A percentile compares a stretch with the other conserved stretches of the same genome.
Evolutionary conservation across 139 green algal species (phyloP).

Genomic region (Zygnema circumcarinatum): DNA sequence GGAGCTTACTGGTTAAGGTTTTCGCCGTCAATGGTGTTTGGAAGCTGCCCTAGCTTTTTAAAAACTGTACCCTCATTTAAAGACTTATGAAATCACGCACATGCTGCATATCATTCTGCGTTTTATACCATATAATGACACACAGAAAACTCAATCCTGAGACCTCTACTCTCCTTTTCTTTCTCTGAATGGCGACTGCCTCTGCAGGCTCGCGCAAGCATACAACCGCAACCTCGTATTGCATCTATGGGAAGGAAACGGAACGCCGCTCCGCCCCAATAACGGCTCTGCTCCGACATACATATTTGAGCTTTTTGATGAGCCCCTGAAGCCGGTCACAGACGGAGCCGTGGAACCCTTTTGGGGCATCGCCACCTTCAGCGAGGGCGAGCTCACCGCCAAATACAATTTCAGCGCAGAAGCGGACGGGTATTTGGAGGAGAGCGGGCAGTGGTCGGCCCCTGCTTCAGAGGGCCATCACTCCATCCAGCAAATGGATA

Average conservation of each 20-base stretch:
- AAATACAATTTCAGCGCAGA: background rate
- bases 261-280: background rate
- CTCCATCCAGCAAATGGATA: no score
- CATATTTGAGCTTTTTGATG: background rate
- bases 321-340: background rate
- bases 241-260: background rate
- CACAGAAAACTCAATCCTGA: no score
- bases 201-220: background rate
- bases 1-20: no score
- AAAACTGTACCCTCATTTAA: no score
- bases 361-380: background rate
- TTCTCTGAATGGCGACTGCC: no score
- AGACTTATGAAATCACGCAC: no score
- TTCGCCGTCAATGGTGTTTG: no score
- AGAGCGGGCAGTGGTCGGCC: background rate
- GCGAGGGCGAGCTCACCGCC: background rate
- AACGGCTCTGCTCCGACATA: background rate
- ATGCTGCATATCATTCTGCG: no score
- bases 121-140: no score
- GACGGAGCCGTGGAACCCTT: background rate
- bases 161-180: no score
- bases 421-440: background rate
- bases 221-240: background rate
- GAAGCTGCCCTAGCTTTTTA: no score
- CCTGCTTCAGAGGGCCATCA: no score